Conservation (phyloP, 441 rosid species). For the Metrosideros polymorpha region DNA sequence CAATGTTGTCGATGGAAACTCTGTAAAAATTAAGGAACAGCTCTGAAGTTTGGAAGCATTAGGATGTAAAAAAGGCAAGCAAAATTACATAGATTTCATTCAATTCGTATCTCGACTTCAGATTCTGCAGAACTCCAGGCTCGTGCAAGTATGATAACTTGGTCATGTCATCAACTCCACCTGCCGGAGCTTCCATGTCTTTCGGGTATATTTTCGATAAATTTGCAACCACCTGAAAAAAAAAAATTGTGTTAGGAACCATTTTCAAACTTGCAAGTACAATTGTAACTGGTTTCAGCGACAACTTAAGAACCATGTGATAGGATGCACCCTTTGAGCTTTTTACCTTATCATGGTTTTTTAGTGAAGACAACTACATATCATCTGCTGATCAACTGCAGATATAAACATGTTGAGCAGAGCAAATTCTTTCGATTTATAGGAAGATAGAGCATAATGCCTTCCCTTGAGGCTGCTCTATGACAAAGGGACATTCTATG, state of each 20-base stretch:
- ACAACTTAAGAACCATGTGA: background rate
- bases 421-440: background rate
- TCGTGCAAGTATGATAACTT: slow-evolving; percentile 94
- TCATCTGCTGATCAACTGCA: background rate
- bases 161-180: slow-evolving; percentile 99
- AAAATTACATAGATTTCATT: slow-evolving; percentile 88
- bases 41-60: background rate
- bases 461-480: background rate
- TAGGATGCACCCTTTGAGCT: background rate
- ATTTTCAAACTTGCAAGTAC: background rate
- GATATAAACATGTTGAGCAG: background rate
- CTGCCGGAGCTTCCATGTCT: slow-evolving; percentile 92
- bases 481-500: background rate
- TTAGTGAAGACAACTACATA: background rate
- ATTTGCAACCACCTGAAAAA: slow-evolving; percentile 48
- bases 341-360: background rate
- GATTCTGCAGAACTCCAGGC: slow-evolving; percentile 93
- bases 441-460: background rate
- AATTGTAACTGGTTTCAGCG: background rate
- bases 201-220: slow-evolving; percentile 78
- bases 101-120: slow-evolving; percentile 77
- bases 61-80: background rate
- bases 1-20: background rate
- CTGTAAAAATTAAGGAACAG: background rate
- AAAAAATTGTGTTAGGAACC: background rate